phyloP scores from a whole-genome alignment of 2,329 filamentous ascomycete species.

The Colletotrichum kahawae region DNA sequence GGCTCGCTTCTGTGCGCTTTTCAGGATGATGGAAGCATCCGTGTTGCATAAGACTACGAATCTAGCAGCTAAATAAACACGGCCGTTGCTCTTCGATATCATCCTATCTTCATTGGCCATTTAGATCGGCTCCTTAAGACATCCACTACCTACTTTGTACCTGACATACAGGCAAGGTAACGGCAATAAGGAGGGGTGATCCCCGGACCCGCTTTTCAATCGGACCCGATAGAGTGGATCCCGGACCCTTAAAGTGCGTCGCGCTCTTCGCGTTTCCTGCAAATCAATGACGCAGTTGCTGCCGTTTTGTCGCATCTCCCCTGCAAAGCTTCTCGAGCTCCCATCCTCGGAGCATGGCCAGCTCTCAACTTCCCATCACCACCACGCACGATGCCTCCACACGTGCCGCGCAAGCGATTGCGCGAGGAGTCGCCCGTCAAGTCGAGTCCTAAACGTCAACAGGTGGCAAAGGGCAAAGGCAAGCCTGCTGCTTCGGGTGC shows the following conservation, averaged over 20 bases:
- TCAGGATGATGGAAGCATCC: not conserved
- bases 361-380: not conserved
- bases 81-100: not conserved
- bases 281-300: slow-evolving; percentile 31
- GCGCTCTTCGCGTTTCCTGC: slow-evolving; percentile 28
- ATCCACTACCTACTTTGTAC: not conserved
- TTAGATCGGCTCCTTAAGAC: not conserved
- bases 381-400: slow-evolving; percentile 64
- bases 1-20: not conserved
- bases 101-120: not conserved
- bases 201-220: slow-evolving; percentile 2
- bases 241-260: not conserved
- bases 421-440: slow-evolving; percentile 39
- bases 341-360: not conserved
- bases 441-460: slow-evolving; percentile 25
- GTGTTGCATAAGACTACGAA: not conserved
- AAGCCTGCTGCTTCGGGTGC: slow-evolving; percentile 12
- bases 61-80: not conserved
- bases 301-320: not conserved
- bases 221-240: slow-evolving; percentile 10
- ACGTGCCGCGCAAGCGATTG: slow-evolving; percentile 70
- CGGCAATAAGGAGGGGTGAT: slow-evolving; percentile 1
- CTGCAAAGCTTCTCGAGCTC: slow-evolving; percentile 11
- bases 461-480: slow-evolving; percentile 6
- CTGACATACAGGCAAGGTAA: not conserved